A percentile compares a stretch with the other conserved stretches of the same genome.
Conservation (phyloP, 495 filamentous ascomycete species). For the Emericellopsis terricola region DNA sequence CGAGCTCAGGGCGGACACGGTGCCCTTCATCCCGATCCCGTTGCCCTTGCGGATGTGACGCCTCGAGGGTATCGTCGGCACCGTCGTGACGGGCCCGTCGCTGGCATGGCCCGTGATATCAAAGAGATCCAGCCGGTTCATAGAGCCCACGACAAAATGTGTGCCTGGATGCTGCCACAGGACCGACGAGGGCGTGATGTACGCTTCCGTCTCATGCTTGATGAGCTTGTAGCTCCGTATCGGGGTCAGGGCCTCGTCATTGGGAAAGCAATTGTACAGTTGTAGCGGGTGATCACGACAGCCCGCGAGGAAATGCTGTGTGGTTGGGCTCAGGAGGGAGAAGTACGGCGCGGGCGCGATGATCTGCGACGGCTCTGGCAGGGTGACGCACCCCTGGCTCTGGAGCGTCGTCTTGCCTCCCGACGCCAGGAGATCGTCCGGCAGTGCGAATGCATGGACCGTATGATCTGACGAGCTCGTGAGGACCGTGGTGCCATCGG, state of each 20-base stretch:
- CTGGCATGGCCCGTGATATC: constrained; percentile 50
- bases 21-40: constrained; percentile 68
- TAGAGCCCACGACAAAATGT: constrained; percentile 54
- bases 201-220: constrained; percentile 57
- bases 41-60: constrained; percentile 49
- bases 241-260: constrained; percentile 5
- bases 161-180: constrained; percentile 42
- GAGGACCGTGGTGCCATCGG: constrained; percentile 69
- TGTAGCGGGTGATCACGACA: constrained; percentile 58
- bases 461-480: constrained; percentile 52
- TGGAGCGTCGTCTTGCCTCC: constrained; percentile 28
- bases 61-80: constrained; percentile 63
- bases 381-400: constrained; percentile 40
- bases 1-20: constrained; percentile 45
- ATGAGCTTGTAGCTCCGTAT: constrained; percentile 51
- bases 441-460: constrained; percentile 55
- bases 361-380: constrained; percentile 53
- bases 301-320: constrained; percentile 50
- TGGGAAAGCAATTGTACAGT: constrained; percentile 29
- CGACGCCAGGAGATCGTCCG: constrained; percentile 42
- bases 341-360: constrained; percentile 58
- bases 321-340: constrained; percentile 41
- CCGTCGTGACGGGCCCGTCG: constrained; percentile 35
- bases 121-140: constrained; percentile 58
- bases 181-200: constrained; percentile 58